Evolutionary conservation across 306 rosid species (phyloP).

Genomic region (Lithocarpus polystachyus): DNA sequence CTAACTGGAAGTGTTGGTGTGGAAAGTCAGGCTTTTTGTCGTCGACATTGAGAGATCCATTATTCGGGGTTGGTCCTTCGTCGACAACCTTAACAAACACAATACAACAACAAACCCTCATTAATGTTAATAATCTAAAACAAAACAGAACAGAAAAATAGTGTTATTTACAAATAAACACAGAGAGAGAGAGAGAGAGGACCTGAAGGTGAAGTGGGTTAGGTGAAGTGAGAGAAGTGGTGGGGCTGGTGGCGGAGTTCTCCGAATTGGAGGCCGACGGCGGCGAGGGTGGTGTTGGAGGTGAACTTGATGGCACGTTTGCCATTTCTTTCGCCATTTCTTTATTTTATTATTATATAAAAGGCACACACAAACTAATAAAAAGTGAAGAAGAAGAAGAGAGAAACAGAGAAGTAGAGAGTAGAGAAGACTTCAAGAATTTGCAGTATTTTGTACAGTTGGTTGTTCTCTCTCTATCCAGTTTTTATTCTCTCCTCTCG

Average conservation of each 20-base stretch:
- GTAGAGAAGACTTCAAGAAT: no score
- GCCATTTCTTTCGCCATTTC: constrained; percentile 43
- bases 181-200: constrained; percentile 3
- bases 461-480: no score
- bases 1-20: constrained; percentile 46
- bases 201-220: constrained; percentile 46
- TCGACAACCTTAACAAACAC: constrained; percentile 18
- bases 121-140: not conserved
- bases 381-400: no score
- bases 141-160: constrained; percentile 2
- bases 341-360: no score
- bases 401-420: no score
- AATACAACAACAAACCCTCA: constrained; percentile 13
- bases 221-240: constrained; percentile 27
- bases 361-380: no score
- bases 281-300: constrained; percentile 33
- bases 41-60: constrained; percentile 36
- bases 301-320: constrained; percentile 31
- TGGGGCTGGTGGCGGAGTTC: constrained; percentile 31
- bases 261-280: constrained; percentile 47
- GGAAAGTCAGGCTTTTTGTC: constrained; percentile 42
- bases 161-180: not conserved
- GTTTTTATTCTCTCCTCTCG: no score
- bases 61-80: constrained; percentile 33
- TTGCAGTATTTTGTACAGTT: no score